Evolutionary conservation across 2,329 filamentous ascomycete genomes (phyloP).

Genomic region (Paecilomyces sp.): DNA sequence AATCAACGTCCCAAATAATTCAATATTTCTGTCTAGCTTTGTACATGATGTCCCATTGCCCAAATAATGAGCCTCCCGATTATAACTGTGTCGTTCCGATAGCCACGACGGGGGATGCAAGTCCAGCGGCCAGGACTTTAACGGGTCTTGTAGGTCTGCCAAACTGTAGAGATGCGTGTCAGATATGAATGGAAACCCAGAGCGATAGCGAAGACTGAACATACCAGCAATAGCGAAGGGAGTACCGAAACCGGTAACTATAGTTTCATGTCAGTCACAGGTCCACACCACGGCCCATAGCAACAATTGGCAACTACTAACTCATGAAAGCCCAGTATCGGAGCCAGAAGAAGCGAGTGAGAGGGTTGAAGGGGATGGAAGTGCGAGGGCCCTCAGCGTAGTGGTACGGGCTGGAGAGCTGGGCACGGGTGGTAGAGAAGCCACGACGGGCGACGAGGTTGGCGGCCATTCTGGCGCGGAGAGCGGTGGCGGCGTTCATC

Average conservation of each 20-base stretch:
- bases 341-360: slow-evolving; percentile 74
- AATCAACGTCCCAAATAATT: slow-evolving; percentile 11
- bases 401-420: slow-evolving; percentile 88
- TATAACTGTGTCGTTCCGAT: slow-evolving; percentile 6
- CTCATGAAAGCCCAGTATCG: slow-evolving; percentile 79
- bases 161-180: slow-evolving; percentile 42
- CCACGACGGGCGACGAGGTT: slow-evolving; percentile 75
- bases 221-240: slow-evolving; percentile 60
- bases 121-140: slow-evolving; percentile 18
- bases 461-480: slow-evolving; percentile 59
- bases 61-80: slow-evolving; percentile 8
- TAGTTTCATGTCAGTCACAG: slow-evolving; percentile 29
- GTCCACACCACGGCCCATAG: neutral
- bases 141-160: slow-evolving; percentile 60
- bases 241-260: slow-evolving; percentile 51
- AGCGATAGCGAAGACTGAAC: slow-evolving; percentile 15
- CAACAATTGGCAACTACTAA: slow-evolving; percentile 31
- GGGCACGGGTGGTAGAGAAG: slow-evolving; percentile 85
- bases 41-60: slow-evolving; percentile 29
- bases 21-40: slow-evolving; percentile 31
- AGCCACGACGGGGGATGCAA: slow-evolving; percentile 12
- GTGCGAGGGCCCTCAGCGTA: slow-evolving; percentile 92
- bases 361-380: slow-evolving; percentile 96
- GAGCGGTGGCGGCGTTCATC: slow-evolving; percentile 69
- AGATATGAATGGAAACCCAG: slow-evolving; percentile 15